Conservation (phyloP, 2,329 filamentous ascomycete species). For the Basipetospora chlamydospora region DNA sequence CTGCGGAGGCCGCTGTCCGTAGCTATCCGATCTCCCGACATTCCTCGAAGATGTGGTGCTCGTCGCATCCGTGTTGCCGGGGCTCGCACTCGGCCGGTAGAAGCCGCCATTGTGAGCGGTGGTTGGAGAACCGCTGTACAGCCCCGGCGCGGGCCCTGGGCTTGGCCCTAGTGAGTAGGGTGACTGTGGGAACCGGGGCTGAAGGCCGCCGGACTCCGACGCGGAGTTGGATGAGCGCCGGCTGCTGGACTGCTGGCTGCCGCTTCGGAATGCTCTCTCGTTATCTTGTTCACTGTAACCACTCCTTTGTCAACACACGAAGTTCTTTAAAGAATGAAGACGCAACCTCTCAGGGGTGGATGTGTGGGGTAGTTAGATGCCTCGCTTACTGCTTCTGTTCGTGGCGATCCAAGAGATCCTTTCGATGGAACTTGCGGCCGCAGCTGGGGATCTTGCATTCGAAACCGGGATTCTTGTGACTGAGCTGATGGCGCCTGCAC, state of each 20-base stretch:
- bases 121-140: neutral
- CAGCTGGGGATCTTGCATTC: conserved; percentile 38
- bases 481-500: conserved; percentile 43
- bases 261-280: neutral
- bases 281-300: neutral
- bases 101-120: neutral
- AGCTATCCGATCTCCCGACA: neutral
- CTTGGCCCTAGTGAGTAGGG: no score
- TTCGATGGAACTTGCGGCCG: conserved; percentile 41
- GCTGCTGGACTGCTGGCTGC: conserved; percentile 9
- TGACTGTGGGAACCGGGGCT: neutral
- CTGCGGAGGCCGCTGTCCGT: neutral
- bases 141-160: neutral
- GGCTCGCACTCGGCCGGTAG: neutral
- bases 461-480: conserved; percentile 39
- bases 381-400: conserved; percentile 22
- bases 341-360: conserved; percentile 1
- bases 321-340: neutral
- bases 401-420: conserved; percentile 45
- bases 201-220: neutral
- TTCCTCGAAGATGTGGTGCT: neutral
- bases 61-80: neutral
- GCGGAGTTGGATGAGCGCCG: neutral
- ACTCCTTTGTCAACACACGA: no score
- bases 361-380: neutral